Percentiles rank a stretch among this genome's conserved stretches.
phyloP scores from a whole-genome alignment of 1,284 basidiomycete species.

The Cutaneotrichosporon cyanovorans region DNA sequence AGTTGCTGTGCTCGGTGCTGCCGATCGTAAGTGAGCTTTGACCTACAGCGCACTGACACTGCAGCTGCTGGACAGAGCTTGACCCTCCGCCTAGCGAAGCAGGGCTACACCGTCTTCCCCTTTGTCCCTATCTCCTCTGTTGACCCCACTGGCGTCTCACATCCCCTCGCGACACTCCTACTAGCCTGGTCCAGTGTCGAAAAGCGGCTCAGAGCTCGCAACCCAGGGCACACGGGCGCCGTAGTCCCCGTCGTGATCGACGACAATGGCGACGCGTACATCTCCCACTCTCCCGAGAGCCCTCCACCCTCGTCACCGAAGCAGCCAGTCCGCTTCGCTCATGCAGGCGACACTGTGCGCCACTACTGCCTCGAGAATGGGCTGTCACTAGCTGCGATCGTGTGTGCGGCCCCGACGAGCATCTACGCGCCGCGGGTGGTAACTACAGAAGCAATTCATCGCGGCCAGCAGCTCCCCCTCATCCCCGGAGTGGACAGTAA shows the following conservation, averaged over 20 bases:
- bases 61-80: constrained; percentile 35
- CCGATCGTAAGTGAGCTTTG: constrained; percentile 23
- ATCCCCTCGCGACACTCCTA: constrained; percentile 29
- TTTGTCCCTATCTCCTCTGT: constrained; percentile 24
- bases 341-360: constrained; percentile 38
- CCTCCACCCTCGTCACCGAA: constrained; percentile 12
- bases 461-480: not conserved
- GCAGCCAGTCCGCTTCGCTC: constrained; percentile 22
- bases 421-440: not conserved
- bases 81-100: constrained; percentile 35
- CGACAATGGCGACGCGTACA: constrained; percentile 19
- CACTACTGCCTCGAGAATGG: constrained; percentile 35
- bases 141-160: constrained; percentile 9
- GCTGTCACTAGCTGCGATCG: constrained; percentile 28
- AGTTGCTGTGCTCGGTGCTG: constrained; percentile 35
- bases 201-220: constrained; percentile 27
- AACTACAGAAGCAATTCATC: too few species aligned
- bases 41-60: constrained; percentile 4
- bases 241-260: constrained; percentile 40
- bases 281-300: constrained; percentile 4
- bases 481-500: constrained; percentile 9
- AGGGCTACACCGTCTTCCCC: constrained; percentile 41
- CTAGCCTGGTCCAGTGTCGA: constrained; percentile 35
- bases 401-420: constrained; percentile 18
- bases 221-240: constrained; percentile 29